Evolutionary conservation across 2,329 filamentous ascomycete genomes (phyloP).

Genomic region (Cercospora canescens): DNA sequence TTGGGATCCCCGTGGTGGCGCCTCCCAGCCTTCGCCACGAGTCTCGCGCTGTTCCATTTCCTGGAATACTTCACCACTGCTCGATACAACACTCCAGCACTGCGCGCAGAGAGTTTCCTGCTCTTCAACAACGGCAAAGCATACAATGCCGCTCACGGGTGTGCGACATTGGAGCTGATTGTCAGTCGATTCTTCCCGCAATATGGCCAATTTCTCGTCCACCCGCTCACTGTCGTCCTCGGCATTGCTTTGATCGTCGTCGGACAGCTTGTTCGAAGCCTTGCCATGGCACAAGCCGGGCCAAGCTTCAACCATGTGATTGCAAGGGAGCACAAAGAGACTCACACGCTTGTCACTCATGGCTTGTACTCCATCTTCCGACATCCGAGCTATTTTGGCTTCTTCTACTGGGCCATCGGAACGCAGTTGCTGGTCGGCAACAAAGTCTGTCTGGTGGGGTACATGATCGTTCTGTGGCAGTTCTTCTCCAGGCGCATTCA

Average conservation of each 20-base stretch:
- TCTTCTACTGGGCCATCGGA: slow-evolving; percentile 98
- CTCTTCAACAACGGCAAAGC: slow-evolving; percentile 79
- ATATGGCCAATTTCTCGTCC: slow-evolving; percentile 40
- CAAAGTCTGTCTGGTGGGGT: slow-evolving; percentile 71
- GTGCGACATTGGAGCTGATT: slow-evolving; percentile 72
- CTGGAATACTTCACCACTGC: slow-evolving; percentile 94
- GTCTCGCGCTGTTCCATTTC: slow-evolving; percentile 83
- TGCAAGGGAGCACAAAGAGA: slow-evolving; percentile 65
- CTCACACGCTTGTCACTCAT: slow-evolving; percentile 77
- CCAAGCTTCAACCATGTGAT: slow-evolving; percentile 88
- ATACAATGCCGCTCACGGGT: slow-evolving; percentile 79
- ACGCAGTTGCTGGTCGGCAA: slow-evolving; percentile 92
- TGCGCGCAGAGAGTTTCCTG: slow-evolving; percentile 74
- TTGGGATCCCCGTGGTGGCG: slow-evolving; percentile 50
- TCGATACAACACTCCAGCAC: slow-evolving; percentile 73
- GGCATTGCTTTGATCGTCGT: slow-evolving; percentile 65
- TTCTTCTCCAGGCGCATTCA: slow-evolving; percentile 78
- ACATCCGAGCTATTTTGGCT: slow-evolving; percentile 95
- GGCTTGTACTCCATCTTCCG: slow-evolving; percentile 76
- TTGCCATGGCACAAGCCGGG: slow-evolving; percentile 86
- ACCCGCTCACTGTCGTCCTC: slow-evolving; percentile 50
- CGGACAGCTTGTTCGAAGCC: slow-evolving; percentile 75
- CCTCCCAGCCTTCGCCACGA: slow-evolving; percentile 62
- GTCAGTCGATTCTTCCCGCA: slow-evolving; percentile 45
- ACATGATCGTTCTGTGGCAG: slow-evolving; percentile 73